A percentile compares a stretch with the other conserved stretches of the same genome.
Conservation (phyloP, 2,329 filamentous ascomycete species). For the Fusarium pilosicola region DNA sequence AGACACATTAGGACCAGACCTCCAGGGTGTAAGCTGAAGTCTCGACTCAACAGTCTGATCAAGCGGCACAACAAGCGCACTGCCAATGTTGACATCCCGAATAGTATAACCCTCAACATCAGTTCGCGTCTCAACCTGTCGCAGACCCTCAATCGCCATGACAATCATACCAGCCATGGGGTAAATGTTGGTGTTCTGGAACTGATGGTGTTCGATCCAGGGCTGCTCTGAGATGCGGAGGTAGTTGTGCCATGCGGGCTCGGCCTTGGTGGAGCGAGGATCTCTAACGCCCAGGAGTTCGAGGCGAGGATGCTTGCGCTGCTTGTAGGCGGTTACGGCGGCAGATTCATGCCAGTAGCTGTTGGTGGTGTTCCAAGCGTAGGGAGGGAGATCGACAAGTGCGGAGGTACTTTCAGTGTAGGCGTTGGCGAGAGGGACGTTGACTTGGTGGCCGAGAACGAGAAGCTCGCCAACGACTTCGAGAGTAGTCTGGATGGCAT, state of each 20-base stretch:
- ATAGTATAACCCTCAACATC: not conserved
- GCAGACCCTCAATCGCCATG: not conserved
- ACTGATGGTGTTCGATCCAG: not conserved
- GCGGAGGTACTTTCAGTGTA: not conserved
- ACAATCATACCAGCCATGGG: not conserved
- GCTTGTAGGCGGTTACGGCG: not conserved
- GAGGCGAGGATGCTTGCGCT: not conserved
- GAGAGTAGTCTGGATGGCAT: not conserved
- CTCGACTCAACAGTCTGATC: not conserved
- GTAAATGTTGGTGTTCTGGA: not conserved
- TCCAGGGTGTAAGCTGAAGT: not conserved
- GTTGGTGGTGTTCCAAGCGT: not conserved
- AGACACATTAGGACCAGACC: not conserved
- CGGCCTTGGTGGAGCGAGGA: not conserved
- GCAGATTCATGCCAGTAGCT: not conserved
- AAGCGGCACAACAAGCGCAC: not conserved
- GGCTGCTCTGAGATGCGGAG: not conserved
- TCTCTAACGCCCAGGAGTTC: not conserved
- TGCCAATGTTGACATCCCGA: not conserved
- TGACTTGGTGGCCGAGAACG: not conserved
- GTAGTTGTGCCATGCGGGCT: not conserved
- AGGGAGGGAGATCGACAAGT: not conserved
- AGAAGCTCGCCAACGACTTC: not conserved
- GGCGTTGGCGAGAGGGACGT: not conserved
- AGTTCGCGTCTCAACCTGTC: not conserved